phyloP scores from a whole-genome alignment of 2,329 filamentous ascomycete genomes.

The Fusarium transvaalense region DNA sequence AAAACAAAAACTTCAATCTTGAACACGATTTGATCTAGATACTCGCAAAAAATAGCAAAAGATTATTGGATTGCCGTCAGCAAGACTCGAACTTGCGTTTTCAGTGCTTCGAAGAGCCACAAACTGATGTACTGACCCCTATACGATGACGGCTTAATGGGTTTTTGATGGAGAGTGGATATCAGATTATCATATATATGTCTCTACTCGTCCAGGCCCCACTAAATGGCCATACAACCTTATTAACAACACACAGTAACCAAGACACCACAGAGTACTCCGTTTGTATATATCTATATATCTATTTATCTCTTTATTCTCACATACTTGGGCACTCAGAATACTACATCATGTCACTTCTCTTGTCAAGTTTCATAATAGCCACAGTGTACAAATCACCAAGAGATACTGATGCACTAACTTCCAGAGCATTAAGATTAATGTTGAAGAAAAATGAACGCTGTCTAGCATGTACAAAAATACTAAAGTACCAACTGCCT shows the following conservation, averaged over 20 bases:
- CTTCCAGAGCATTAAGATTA: constrained; percentile 25
- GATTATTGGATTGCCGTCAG: constrained; percentile 30
- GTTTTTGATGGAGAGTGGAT: neutral
- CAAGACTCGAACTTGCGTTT: constrained; percentile 45
- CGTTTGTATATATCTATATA: too few species aligned
- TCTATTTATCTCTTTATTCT: neutral
- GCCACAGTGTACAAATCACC: neutral
- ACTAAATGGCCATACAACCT: neutral
- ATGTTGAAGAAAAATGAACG: neutral
- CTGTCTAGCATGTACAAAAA: constrained; percentile 29
- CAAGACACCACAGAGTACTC: too few species aligned
- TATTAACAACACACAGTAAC: too few species aligned
- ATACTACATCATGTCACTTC: neutral
- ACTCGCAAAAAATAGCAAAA: constrained; percentile 7
- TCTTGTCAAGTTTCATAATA: neutral
- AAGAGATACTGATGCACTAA: neutral
- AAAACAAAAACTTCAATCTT: neutral
- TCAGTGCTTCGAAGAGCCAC: constrained; percentile 40
- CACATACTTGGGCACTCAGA: neutral
- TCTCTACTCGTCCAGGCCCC: fast-evolving
- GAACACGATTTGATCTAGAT: fast-evolving
- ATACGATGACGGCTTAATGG: constrained; percentile 38
- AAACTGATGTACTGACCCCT: constrained; percentile 45
- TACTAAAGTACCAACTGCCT: constrained; percentile 37
- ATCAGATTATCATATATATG: fast-evolving